Evolutionary conservation across 805 yeast genomes (phyloP), one percentile per base, ranked within the genome.

Genomic region (Cyberlindnera misumaiensis): DNA sequence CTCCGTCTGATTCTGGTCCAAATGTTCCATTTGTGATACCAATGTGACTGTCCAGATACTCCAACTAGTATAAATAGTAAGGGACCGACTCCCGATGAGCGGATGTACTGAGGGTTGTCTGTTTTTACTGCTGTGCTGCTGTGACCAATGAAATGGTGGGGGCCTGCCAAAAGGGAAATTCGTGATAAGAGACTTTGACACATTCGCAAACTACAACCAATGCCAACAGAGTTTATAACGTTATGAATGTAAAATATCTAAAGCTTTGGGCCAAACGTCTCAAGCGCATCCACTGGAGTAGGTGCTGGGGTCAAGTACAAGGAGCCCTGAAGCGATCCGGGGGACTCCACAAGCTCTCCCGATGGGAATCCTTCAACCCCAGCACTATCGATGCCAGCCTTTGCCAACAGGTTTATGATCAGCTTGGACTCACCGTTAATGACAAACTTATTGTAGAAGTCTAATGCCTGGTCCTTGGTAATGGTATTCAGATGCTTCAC

Each of bases 391-490:
- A 37, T 46, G 11, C 36, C 45, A 5, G 52, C 54, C 39, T 56
- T 63, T 0, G 94, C 76, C 51, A 76, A 72, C 53, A 88, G 66
- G 52, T 82, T 84, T 13, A 83, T 70, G 20, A 78, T 68, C 16
- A 80, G 54, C 51, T 63, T 73, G 1, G 77, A 50, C 2, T 65
- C 52, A 1, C 55, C 44, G 14, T 58, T 47, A 6, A 66, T 44
- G 4, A 83, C 64, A 41, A 62, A 65, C 4, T 60, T 49, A 18
- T 72, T 53, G 55, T 70, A 85, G 51, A 79, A 79, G 1, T 67
- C 65, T 20, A 75, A 48, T 28, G 88, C 62, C 22, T 88, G 83
- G 2, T 61, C 57, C 52, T 78, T 73, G 22, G 79, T 66, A 38
- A 87, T 57, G 3, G 52, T 52, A 36, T 72, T 68, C 38, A 87